A percentile compares a stretch with the other conserved stretches of the same genome.
phyloP scores from a whole-genome alignment of 345 rosid genomes.

The Adansonia digitata region DNA sequence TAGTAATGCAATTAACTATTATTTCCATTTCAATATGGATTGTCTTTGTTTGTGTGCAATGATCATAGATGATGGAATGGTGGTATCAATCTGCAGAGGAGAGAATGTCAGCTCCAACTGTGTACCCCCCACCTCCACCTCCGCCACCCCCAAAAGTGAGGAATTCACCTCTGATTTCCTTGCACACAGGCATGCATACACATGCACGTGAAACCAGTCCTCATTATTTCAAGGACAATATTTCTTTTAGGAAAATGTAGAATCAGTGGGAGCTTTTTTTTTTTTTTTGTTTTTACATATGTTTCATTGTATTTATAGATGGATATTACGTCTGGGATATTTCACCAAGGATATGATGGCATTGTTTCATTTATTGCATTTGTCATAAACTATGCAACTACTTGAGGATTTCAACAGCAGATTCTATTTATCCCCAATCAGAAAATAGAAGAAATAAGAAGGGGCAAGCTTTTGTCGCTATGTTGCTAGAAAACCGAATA shows the following conservation, averaged over 20 bases:
- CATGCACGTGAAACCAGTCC: background rate
- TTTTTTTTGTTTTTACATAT: background rate
- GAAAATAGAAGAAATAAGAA: background rate
- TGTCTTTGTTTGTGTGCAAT: conserved; percentile 9
- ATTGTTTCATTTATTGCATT: background rate
- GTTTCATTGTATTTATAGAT: background rate
- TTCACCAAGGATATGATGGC: background rate
- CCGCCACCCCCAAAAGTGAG: conserved; percentile 90
- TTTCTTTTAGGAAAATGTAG: background rate
- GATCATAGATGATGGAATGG: conserved; percentile 96
- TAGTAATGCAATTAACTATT: background rate
- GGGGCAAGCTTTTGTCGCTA: background rate
- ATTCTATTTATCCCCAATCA: background rate
- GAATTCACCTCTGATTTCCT: conserved; percentile 7
- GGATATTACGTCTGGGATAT: background rate
- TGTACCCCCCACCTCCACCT: conserved; percentile 96
- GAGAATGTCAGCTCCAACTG: conserved; percentile 97
- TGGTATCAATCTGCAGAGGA: conserved; percentile 99
- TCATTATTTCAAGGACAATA: background rate
- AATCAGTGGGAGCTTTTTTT: background rate
- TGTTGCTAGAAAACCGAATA: background rate
- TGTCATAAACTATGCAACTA: background rate
- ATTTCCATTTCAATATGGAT: background rate
- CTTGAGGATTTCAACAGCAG: background rate
- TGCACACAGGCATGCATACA: background rate